phyloP scores from a whole-genome alignment of 164 flowering plant genomes.

The Saururus chinensis region DNA sequence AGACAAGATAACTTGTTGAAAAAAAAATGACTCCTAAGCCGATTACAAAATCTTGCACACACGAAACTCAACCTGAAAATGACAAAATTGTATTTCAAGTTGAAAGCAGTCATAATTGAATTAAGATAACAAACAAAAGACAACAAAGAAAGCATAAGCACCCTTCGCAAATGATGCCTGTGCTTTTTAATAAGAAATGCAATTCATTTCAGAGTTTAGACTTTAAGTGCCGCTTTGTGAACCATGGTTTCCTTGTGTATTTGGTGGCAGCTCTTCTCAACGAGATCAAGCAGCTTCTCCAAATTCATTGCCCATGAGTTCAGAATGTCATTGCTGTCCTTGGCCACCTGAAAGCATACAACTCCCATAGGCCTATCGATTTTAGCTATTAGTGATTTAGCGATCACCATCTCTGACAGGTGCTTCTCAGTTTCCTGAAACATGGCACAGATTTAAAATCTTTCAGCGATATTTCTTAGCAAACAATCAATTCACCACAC shows the following conservation, averaged over 20 bases:
- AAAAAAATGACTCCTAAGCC: neutral
- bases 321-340: slow-evolving; percentile 84
- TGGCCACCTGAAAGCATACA: slow-evolving; percentile 63
- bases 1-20: neutral
- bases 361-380: slow-evolving; percentile 82
- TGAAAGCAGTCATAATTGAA: neutral
- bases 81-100: neutral
- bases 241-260: slow-evolving; percentile 98
- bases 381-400: slow-evolving; percentile 76
- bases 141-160: neutral
- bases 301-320: slow-evolving; percentile 89
- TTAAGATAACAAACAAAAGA: neutral
- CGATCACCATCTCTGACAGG: slow-evolving; percentile 89
- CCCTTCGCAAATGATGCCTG: no score
- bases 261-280: slow-evolving; percentile 98
- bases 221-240: slow-evolving; percentile 74
- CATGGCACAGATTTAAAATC: neutral
- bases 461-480: no score
- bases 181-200: neutral
- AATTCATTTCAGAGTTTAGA: slow-evolving; percentile 14
- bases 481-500: no score
- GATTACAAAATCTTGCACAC: neutral
- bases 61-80: neutral
- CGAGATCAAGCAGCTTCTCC: slow-evolving; percentile 92
- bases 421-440: slow-evolving; percentile 90